Evolutionary conservation across 2,329 filamentous ascomycete genomes (phyloP), one percentile per base, ranked within the genome.

Genomic region (Hymenoscyphus occultus): DNA sequence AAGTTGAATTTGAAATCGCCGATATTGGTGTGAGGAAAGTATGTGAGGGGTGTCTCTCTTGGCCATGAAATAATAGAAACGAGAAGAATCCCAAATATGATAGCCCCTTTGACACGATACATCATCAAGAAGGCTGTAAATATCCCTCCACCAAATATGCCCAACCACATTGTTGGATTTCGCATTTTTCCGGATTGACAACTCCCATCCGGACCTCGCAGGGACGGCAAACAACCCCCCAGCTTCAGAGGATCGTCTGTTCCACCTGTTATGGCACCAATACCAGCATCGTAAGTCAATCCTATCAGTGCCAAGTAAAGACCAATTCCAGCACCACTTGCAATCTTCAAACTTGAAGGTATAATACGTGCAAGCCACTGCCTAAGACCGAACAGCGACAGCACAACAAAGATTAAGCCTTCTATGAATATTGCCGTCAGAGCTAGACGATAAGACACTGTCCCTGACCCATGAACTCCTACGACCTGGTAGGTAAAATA

Each of bases 11-110:
- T 80, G 72, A 83, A 83, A 75, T 93, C 81, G 51, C 92, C 92
- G 2, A 88, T 76, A 0, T 81, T 70, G 0, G 86, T 91, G 72
- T 93, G 82, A 0, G 92, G 91, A 78, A 96, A 96, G 77, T 90
- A 92, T 5, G 92, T 94, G 64, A 96, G 88, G 0, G 83, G 76
- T 0, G 92, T 94, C 19, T 81, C 79, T 31, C 92, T 86, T 0
- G 92, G 92, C 92, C 92, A 96, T 9, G 91, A 96, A 76, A 95
- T 92, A 77, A 96, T 89, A 68, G 89, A 92, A 64, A 96, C 92
- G 32, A 96, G 84, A 32, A 93, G 76, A 69, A 96, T 95, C 45
- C 92, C 92, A 42, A 86, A 84, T 72, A 96, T 93, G 72, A 96
- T 90, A 64, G 92, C 92, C 65, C 92, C 92, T 79, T 94, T 94